Base-by-base conservation (phyloP, 208 protist genomes). In the Trypanosoma theileri region DNA sequence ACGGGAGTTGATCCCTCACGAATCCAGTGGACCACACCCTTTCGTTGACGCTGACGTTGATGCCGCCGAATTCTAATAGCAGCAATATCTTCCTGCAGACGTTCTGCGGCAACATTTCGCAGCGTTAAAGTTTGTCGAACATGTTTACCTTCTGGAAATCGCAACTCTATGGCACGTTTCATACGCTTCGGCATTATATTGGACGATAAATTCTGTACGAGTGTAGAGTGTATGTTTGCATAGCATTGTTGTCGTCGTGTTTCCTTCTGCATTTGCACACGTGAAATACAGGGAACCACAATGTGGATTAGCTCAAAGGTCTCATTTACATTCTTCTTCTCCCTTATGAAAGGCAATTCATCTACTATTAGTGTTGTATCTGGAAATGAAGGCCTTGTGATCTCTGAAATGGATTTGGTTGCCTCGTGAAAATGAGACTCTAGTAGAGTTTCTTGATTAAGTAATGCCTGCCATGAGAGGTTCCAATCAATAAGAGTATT, bases 91-190 rank as follows among this genome's bases (percentile, higher is more conserved):
- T 24, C 13, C n/a, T 51, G 35, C 19, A 66, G 24, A 21, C 24
- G 11, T n/a, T 73, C 35, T 42, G 21, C 55, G 17, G 70, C 54
- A 48, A 35, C 58, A 21, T 75, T 75, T 17, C 56, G 70, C 13
- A 75, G 57, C 21, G 70, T 65, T 9, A 69, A 22, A 4, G 60
- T 65, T 21, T 64, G 57, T 19, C 62, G 70, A 19, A 63, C 6
- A 21, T 68, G 44, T 40, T 55, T 56, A n/a, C 70, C 70, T 11
- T 65, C 56, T 28, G 70, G 70, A 50, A 75, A 54, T 26, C 55
- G 60, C n/a, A 75, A 31, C 48, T 69, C 62, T 16, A 35, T 53
- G 1, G 35, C 21, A 21, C 44, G 41, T 45, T 21, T 21, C 41
- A 67, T 74, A 41, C 35, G 44, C 9, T 45, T 31, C 9, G 35